Conservation (phyloP, 164 flowering plant genomes). For the Kingdonia uniflora region DNA sequence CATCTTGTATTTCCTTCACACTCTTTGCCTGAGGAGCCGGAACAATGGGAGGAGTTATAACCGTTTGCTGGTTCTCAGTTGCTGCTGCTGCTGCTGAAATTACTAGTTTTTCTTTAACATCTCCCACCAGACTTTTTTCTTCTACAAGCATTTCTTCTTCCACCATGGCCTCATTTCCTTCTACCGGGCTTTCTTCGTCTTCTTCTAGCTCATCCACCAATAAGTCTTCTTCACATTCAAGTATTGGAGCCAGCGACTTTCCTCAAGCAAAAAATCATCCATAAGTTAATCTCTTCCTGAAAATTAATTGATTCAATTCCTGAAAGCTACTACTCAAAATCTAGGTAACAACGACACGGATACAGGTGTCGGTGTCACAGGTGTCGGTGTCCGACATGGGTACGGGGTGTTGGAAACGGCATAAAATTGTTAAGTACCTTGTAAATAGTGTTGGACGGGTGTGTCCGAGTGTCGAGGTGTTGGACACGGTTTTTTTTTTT, state of each 20-base stretch:
- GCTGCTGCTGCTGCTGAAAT: background rate
- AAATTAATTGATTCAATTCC: conserved; percentile 4
- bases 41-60: no score
- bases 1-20: conserved; percentile 15
- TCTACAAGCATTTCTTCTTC: background rate
- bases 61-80: no score
- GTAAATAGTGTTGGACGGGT: no score
- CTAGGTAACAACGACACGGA: no score
- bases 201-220: conserved; percentile 38
- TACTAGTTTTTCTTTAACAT: no score
- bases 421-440: no score
- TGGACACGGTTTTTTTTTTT: no score
- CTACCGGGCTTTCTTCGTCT: conserved; percentile 8
- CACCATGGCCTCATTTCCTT: conserved; percentile 6
- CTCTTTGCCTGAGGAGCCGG: conserved; percentile 13
- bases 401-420: no score
- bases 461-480: no score
- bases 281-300: conserved; percentile 7
- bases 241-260: conserved; percentile 93
- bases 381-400: no score
- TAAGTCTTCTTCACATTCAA: conserved; percentile 56
- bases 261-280: conserved; percentile 28
- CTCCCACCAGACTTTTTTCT: conserved; percentile 23
- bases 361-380: no score
- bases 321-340: no score